phyloP scores from a whole-genome alignment of 208 protist species.

The Trypanosoma boissoni region DNA sequence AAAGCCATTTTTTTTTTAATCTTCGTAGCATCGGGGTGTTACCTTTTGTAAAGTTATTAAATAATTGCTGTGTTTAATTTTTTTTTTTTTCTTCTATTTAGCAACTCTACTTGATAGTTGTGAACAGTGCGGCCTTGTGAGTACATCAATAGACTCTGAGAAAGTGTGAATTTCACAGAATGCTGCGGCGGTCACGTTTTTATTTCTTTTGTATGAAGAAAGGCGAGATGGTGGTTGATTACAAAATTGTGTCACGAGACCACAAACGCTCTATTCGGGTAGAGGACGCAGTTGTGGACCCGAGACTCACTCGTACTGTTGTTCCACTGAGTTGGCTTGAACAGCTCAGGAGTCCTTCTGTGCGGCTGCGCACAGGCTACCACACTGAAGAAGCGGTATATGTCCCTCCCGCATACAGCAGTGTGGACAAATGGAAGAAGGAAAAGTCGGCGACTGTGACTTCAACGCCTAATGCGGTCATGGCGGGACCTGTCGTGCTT shows the following conservation, averaged over 20 bases:
- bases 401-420: constrained; percentile 31
- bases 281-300: constrained; percentile 79
- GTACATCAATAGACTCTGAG: no score
- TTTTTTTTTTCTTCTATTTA: no score
- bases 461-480: constrained; percentile 44
- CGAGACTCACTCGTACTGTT: constrained; percentile 49
- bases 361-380: constrained; percentile 69
- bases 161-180: not conserved
- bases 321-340: constrained; percentile 78
- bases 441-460: not conserved
- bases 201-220: constrained; percentile 51
- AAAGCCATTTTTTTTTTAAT: constrained; percentile 10
- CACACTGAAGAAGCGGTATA: constrained; percentile 60
- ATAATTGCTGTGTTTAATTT: constrained; percentile 3
- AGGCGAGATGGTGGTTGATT: constrained; percentile 82
- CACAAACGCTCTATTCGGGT: constrained; percentile 71
- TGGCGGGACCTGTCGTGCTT: constrained; percentile 76
- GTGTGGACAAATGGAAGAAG: not conserved
- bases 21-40: constrained; percentile 6
- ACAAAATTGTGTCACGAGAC: constrained; percentile 78
- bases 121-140: no score
- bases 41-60: constrained; percentile 2
- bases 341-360: constrained; percentile 66
- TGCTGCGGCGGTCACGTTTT: constrained; percentile 38
- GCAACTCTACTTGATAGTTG: no score